Percentiles rank a stretch among this genome's conserved stretches.
Evolutionary conservation across 495 filamentous ascomycete genomes (phyloP).

Genomic region (Astrothelium macrocarpum): DNA sequence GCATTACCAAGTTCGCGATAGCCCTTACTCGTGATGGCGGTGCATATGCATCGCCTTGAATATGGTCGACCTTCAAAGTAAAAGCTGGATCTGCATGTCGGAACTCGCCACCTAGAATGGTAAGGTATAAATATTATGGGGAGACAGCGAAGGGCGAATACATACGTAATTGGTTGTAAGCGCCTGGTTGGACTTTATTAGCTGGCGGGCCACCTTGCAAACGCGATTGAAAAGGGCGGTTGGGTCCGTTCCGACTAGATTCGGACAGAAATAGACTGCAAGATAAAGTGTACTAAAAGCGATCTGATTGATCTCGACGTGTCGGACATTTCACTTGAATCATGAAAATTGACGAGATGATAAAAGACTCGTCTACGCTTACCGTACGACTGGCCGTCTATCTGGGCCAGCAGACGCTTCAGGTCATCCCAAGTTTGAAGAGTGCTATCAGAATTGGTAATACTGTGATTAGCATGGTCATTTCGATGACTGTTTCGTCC

Average conservation of each 20-base stretch:
- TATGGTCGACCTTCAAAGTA: constrained; percentile 19
- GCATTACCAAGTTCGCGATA: constrained; percentile 2
- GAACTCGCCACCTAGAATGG: constrained; percentile 13
- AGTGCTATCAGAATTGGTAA: no score
- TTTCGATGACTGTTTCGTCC: background rate
- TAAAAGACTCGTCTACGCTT: background rate
- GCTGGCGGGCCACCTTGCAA: background rate
- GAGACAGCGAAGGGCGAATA: background rate
- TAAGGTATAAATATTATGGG: background rate
- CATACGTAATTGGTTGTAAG: constrained; percentile 17
- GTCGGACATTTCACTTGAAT: background rate
- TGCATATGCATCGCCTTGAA: constrained; percentile 22
- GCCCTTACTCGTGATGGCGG: constrained; percentile 19
- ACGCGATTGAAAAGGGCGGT: background rate
- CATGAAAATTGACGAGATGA: background rate
- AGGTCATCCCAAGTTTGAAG: constrained; percentile 10
- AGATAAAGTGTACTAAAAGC: background rate
- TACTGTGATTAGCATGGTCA: no score
- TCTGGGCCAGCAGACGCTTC: constrained; percentile 6
- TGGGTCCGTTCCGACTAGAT: no score
- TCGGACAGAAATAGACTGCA: no score
- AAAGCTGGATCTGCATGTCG: constrained; percentile 12
- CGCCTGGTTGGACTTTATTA: constrained; percentile 8
- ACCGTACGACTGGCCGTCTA: constrained; percentile 17
- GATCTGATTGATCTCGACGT: background rate